Conservation (phyloP, 306 rosid species). For the Lathyrus aphaca region DNA sequence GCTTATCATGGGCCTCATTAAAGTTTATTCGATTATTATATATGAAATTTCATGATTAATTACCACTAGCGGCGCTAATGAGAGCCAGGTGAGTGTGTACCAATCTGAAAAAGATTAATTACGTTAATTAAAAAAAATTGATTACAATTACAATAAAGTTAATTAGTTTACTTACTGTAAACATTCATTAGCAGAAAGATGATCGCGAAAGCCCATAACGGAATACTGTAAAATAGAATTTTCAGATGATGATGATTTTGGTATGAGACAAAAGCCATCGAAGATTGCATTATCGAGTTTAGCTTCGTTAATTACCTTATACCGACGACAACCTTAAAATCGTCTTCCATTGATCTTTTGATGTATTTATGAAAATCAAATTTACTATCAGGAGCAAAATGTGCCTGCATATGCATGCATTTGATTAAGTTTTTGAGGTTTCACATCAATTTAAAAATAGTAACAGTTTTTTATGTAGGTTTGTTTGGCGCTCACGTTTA, state of each 20-base stretch:
- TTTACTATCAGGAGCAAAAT: conserved; percentile 61
- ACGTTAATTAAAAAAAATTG: neutral
- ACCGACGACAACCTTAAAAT: conserved; percentile 72
- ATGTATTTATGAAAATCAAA: conserved; percentile 75
- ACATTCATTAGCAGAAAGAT: conserved; percentile 64
- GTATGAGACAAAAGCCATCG: neutral
- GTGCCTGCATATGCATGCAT: conserved; percentile 53
- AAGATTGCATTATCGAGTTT: neutral
- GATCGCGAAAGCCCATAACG: conserved; percentile 59
- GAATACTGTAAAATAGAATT: conserved; percentile 51
- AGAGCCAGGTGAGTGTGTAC: conserved; percentile 60
- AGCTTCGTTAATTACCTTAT: conserved; percentile 48
- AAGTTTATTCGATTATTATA: too few relatives aligned
- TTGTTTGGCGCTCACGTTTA: conserved; percentile 47
- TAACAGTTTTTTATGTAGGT: conserved; percentile 6
- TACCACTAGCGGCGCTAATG: conserved; percentile 63
- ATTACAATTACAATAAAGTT: too few relatives aligned
- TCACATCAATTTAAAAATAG: neutral
- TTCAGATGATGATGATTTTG: too few relatives aligned
- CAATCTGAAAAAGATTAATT: conserved; percentile 48
- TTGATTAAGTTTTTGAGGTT: neutral
- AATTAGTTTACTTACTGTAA: conserved; percentile 52
- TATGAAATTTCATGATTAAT: conserved; percentile 37
- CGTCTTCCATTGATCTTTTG: conserved; percentile 78
- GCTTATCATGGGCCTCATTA: neutral